Conservation (phyloP, 2,329 filamentous ascomycete genomes). For the Exophiala sp. region DNA sequence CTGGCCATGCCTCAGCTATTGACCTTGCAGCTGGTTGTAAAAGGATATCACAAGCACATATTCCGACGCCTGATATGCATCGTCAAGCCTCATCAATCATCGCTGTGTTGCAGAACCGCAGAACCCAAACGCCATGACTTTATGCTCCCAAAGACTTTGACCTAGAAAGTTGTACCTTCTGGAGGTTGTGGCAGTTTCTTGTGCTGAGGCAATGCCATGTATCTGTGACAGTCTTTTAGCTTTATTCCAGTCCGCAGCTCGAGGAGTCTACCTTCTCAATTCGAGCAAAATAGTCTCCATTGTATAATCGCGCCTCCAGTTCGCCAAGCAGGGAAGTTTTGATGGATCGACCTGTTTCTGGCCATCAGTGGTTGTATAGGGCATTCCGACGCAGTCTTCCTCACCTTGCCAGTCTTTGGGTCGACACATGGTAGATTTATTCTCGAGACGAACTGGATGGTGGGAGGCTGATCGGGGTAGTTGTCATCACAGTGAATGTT, state of each 20-base stretch:
- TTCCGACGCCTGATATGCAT: conserved; percentile 17
- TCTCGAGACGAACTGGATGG: conserved; percentile 86
- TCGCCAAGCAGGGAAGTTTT: conserved; percentile 75
- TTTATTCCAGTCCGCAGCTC: not conserved
- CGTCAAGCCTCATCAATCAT: conserved; percentile 18
- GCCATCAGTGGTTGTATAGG: not conserved
- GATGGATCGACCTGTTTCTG: conserved; percentile 64
- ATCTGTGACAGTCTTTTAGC: conserved; percentile 50
- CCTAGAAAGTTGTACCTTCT: conserved; percentile 63
- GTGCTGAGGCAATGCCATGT: conserved; percentile 84
- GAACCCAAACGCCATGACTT: conserved; percentile 12
- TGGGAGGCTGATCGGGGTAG: conserved; percentile 84
- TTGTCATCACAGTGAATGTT: conserved; percentile 89
- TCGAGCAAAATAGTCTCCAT: conserved; percentile 93
- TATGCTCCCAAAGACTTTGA: conserved; percentile 15
- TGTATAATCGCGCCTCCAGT: conserved; percentile 89
- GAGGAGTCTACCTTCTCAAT: conserved; percentile 58
- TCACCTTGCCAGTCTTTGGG: conserved; percentile 65
- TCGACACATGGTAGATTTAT: conserved; percentile 97
- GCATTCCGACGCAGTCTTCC: conserved; percentile 13
- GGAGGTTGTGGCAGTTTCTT: conserved; percentile 94
- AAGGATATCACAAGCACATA: not conserved
- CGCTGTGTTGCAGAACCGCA: conserved; percentile 5
- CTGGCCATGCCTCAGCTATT: not conserved
- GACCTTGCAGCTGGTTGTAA: not conserved